Base-by-base conservation (phyloP, 2,329 filamentous ascomycete genomes). In the Ascochyta koolunga region DNA sequence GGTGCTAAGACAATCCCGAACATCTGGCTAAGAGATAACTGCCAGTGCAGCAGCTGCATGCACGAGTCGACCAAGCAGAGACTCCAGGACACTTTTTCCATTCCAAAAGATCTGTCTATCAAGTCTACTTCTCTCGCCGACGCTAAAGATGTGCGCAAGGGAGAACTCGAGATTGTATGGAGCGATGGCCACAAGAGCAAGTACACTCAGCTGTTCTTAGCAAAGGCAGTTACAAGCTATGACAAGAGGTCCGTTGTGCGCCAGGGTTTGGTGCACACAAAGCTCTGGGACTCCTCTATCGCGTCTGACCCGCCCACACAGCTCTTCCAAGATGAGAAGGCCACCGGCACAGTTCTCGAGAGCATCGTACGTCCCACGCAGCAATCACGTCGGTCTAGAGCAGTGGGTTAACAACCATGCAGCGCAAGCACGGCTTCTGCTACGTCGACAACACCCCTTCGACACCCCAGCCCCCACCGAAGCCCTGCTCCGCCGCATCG, bases 401-500 rank as follows among this genome's bases (percentile, higher is more conserved):
- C n/a, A 16, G 3, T 22, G 5, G 11, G 15, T 22, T 54, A 22
- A 52, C 35, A 27, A 16, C 13, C 13, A 3, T 6, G 22, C 57
- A 93, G 89, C 83, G 83, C 54, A 72, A 77, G 56, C 85, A 83
- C 58, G 93, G 93, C 3, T 91, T 96, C 70, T 90, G 83, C 64
- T 93, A 93, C 67, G 85, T 97, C 15, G 82, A 86, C 41, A 79
- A 81, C 37, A 88, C 88, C 13, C 91, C 11, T 53, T 59, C 19
- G 39, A 59, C 1, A 82, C 82, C 5, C 89, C 91, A 0, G 81
- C 87, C 60, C 83, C 87, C 5, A 97, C 93, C 0, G 76, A 93
- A 73, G 72, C 78, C n/a, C 80, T 97, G 1, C 80, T 98, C 2
- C 83, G 90, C 68, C 85, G 86, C 49, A 96, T 99, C 59, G 86